Evolutionary conservation across 2,329 filamentous ascomycete species (phyloP).

Genomic region (Davidsoniella australis): DNA sequence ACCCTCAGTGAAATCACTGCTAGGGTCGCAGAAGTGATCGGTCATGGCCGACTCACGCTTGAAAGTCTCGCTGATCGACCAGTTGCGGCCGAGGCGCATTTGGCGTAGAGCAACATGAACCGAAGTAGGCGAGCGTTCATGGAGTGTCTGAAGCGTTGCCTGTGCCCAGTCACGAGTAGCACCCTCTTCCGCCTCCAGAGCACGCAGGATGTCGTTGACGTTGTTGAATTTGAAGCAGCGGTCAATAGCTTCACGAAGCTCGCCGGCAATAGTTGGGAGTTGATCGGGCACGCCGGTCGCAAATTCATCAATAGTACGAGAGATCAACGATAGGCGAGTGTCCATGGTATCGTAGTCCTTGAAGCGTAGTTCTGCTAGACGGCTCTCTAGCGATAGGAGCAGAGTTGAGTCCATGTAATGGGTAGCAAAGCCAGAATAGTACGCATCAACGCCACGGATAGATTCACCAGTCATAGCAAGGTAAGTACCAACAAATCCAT

Average conservation of each 20-base stretch:
- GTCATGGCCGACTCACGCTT: conserved; percentile 73
- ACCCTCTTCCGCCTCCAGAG: conserved; percentile 35
- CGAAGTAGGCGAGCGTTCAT: conserved; percentile 66
- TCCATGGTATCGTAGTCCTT: conserved; percentile 51
- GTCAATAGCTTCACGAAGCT: conserved; percentile 67
- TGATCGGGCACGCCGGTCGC: conserved; percentile 67
- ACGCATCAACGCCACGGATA: conserved; percentile 66
- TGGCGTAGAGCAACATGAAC: conserved; percentile 72
- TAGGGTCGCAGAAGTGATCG: conserved; percentile 61
- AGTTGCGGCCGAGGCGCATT: conserved; percentile 57
- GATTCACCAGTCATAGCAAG: conserved; percentile 79
- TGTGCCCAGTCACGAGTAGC: conserved; percentile 56
- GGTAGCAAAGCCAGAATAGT: conserved; percentile 83
- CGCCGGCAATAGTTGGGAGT: conserved; percentile 45
- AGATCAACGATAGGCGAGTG: conserved; percentile 54
- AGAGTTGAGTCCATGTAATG: conserved; percentile 91
- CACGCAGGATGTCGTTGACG: conserved; percentile 52
- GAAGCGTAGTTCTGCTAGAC: conserved; percentile 80
- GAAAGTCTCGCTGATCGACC: conserved; percentile 77
- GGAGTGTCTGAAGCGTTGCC: conserved; percentile 58
- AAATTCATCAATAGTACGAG: conserved; percentile 83
- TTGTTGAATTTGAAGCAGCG: conserved; percentile 55
- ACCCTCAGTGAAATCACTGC: conserved; percentile 81
- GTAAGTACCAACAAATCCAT: conserved; percentile 77
- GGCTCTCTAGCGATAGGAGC: conserved; percentile 62